Conservation (phyloP, 495 filamentous ascomycete genomes). For the Acidomyces sp. region DNA sequence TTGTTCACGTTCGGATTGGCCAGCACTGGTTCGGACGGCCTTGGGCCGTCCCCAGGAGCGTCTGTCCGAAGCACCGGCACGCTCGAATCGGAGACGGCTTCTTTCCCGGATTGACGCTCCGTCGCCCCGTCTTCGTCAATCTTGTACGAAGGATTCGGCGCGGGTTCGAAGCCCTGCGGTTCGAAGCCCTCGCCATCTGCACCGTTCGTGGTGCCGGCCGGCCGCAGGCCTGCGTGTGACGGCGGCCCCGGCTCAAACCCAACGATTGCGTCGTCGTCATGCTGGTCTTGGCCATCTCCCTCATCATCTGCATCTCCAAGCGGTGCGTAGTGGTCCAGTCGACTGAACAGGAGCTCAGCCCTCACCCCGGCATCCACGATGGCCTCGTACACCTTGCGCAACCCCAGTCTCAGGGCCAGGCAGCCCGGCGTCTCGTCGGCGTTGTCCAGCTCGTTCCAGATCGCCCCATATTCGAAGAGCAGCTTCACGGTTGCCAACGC, state of each 20-base stretch:
- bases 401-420: constrained; percentile 57
- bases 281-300: constrained; percentile 21
- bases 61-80: background rate
- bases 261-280: constrained; percentile 14
- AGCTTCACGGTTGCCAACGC: constrained; percentile 56
- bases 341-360: constrained; percentile 64
- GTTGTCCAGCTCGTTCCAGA: constrained; percentile 89
- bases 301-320: constrained; percentile 40
- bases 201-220: background rate
- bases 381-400: constrained; percentile 63
- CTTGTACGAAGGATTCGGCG: constrained; percentile 18
- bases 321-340: constrained; percentile 46
- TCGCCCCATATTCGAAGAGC: constrained; percentile 74
- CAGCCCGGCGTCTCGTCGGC: constrained; percentile 87
- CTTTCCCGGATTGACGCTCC: background rate
- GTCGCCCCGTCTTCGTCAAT: constrained; percentile 9
- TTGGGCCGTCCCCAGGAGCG: background rate
- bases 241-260: constrained; percentile 14
- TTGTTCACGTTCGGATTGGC: constrained; percentile 32
- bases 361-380: constrained; percentile 86
- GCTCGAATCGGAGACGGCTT: background rate
- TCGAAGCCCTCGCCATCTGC: constrained; percentile 7
- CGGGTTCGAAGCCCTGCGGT: constrained; percentile 12
- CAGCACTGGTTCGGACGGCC: constrained; percentile 11
- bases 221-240: background rate